These are phyloP conservation scores for Claviceps quebecensis DNA, from an alignment of 2,329 filamentous ascomycete species.

Conservation along the genomic window DNA sequence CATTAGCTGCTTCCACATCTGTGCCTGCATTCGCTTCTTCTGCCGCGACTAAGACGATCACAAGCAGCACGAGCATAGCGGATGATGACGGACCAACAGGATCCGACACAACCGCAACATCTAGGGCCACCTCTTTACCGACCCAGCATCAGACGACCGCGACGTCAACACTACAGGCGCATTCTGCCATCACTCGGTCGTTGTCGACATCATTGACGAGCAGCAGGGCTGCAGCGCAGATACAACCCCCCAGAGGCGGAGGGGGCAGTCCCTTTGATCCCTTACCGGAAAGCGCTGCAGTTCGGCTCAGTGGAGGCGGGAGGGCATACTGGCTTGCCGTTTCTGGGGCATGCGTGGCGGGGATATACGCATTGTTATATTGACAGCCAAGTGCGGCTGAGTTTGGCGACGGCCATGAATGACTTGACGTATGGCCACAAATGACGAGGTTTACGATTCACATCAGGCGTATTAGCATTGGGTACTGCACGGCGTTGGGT, in stretches of 20 bases:
- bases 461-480: not conserved
- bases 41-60: no score
- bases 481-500: not conserved
- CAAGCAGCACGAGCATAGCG: not conserved
- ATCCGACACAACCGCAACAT: not conserved
- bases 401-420: not conserved
- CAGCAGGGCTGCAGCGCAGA: constrained; percentile 1
- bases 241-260: constrained; percentile 7
- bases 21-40: not conserved
- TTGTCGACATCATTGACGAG: constrained; percentile 1
- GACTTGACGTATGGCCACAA: not conserved
- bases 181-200: not conserved
- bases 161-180: not conserved
- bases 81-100: not conserved
- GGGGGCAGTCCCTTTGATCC: constrained; percentile 12
- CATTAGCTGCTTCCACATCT: not conserved
- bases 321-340: not conserved
- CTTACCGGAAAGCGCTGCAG: not conserved
- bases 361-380: not conserved
- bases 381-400: not conserved
- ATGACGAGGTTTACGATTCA: not conserved
- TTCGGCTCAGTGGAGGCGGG: not conserved
- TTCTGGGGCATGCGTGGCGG: not conserved
- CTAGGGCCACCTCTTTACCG: not conserved
- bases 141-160: not conserved